A percentile compares a stretch with the other conserved stretches of the same genome.
These are phyloP conservation scores for Dunaliella primolecta DNA, from an alignment of 139 green algal species.

Conservation along the genomic window DNA sequence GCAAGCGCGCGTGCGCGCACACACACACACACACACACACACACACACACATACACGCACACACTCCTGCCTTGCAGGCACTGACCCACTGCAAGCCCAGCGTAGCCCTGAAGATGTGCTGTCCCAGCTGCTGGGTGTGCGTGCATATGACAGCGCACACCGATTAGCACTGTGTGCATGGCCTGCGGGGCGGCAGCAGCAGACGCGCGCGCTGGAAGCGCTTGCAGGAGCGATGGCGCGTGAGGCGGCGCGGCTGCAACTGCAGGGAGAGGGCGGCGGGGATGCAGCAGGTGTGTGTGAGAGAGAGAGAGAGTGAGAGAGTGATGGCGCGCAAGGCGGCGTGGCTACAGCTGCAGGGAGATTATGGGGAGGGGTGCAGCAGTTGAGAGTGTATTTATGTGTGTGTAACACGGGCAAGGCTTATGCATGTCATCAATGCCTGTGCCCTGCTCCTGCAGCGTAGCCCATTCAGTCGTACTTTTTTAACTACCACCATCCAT, in stretches of 20 bases:
- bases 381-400: no score
- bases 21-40: slow-evolving; percentile 15
- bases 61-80: neutral
- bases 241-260: slow-evolving; percentile 13
- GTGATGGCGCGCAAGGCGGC: neutral
- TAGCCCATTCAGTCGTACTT: no score
- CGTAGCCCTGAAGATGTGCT: slow-evolving; percentile 28
- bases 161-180: slow-evolving; percentile 16
- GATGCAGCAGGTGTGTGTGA: neutral
- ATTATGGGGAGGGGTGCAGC: no score
- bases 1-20: neutral
- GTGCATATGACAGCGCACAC: slow-evolving; percentile 21
- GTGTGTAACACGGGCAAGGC: no score
- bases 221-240: slow-evolving; percentile 16
- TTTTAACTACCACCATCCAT: no score
- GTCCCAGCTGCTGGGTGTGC: slow-evolving; percentile 24
- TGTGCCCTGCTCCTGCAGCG: no score
- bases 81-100: slow-evolving; percentile 18
- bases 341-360: neutral
- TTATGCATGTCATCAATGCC: no score
- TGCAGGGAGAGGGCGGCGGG: slow-evolving; percentile 1
- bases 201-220: slow-evolving; percentile 6
- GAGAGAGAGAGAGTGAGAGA: neutral
- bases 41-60: neutral
- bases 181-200: neutral